Conservation (phyloP, 2,329 filamentous ascomycete species). For the Aureobasidium pullulans region DNA sequence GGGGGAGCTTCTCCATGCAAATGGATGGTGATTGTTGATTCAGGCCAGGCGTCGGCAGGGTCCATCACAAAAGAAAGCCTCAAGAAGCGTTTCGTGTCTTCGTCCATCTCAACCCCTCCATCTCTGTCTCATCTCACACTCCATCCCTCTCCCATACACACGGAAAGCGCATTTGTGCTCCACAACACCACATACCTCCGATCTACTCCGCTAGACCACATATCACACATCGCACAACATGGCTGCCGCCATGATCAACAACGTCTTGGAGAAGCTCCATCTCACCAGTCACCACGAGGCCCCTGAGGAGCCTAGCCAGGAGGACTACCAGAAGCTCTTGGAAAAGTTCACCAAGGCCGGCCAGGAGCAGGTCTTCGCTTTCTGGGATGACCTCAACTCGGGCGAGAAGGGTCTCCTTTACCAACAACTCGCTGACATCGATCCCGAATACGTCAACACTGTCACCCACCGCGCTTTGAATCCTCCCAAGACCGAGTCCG, state of each 20-base stretch:
- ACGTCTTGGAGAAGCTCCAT: constrained; percentile 35
- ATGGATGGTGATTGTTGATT: constrained; percentile 8
- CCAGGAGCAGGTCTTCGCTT: constrained; percentile 78
- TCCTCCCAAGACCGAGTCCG: constrained; percentile 56
- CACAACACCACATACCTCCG: no score
- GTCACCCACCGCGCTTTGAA: constrained; percentile 76
- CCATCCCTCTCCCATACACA: neutral
- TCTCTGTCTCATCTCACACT: neutral
- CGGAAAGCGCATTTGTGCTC: neutral
- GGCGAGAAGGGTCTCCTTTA: constrained; percentile 72
- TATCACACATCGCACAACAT: constrained; percentile 19
- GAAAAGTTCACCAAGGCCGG: constrained; percentile 65
- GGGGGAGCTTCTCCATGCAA: neutral
- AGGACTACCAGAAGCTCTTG: constrained; percentile 61
- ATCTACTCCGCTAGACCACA: neutral
- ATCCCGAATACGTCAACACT: constrained; percentile 80
- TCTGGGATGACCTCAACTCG: constrained; percentile 70
- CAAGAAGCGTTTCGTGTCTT: neutral
- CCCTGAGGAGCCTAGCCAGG: constrained; percentile 50
- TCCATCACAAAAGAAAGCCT: neutral
- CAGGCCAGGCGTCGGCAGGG: constrained; percentile 1
- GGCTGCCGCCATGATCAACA: constrained; percentile 34
- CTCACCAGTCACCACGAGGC: constrained; percentile 30
- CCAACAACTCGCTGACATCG: constrained; percentile 72
- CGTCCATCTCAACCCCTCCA: neutral